Percentiles rank a stretch among this genome's conserved stretches.
phyloP scores from a whole-genome alignment of 305 asterid species.

The Caryopteris hybrid region DNA sequence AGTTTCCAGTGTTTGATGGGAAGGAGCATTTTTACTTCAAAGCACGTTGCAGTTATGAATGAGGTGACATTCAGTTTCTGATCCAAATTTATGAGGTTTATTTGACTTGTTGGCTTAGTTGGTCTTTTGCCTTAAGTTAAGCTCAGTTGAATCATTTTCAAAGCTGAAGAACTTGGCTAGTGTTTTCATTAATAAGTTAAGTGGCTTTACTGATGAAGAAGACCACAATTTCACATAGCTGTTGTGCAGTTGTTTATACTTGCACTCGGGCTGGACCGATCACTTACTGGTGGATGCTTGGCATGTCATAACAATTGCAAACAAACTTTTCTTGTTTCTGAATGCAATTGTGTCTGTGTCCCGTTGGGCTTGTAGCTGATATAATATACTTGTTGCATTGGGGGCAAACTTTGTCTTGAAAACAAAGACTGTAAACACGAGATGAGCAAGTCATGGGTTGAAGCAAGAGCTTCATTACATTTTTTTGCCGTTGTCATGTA shows the following conservation, averaged over 20 bases:
- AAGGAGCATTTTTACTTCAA: not conserved
- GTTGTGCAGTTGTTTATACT: too few species aligned
- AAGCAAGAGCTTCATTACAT: too few species aligned
- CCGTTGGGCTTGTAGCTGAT: too few species aligned
- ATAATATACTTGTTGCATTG: too few species aligned
- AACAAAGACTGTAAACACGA: too few species aligned
- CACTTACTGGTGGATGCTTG: not conserved
- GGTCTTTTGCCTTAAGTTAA: not conserved
- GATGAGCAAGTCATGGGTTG: too few species aligned
- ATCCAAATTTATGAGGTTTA: not conserved
- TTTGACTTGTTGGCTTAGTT: not conserved
- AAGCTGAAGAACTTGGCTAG: not conserved
- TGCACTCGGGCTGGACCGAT: too few species aligned
- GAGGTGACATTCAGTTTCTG: not conserved
- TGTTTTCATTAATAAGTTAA: not conserved
- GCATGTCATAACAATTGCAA: too few species aligned
- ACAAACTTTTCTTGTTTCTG: too few species aligned
- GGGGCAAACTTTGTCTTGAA: too few species aligned
- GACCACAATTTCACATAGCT: not conserved
- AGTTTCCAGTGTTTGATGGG: not conserved
- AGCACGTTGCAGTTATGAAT: not conserved
- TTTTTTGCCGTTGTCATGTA: too few species aligned
- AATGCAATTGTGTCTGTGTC: too few species aligned
- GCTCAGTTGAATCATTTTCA: not conserved
- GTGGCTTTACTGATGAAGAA: not conserved